Evolutionary conservation across 2,329 filamentous ascomycete genomes (phyloP).

Genomic region (Microcera coccophila): DNA sequence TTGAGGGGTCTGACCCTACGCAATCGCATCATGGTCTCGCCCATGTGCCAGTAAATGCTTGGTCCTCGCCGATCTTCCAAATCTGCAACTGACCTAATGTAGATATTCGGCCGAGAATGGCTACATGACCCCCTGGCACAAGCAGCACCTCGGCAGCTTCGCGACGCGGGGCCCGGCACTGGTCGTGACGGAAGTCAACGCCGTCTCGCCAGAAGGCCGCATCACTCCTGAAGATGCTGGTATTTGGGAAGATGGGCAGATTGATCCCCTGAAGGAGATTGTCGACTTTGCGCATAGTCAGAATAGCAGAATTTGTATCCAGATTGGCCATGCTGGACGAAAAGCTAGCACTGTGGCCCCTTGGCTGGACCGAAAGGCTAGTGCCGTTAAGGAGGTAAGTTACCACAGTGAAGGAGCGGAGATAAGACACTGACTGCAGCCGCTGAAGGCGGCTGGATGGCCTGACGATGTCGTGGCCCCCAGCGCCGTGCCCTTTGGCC

Average conservation of each 20-base stretch:
- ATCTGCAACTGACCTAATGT: not conserved
- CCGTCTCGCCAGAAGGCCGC: constrained; percentile 62
- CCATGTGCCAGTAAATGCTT: constrained; percentile 43
- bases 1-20: constrained; percentile 42
- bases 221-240: constrained; percentile 68
- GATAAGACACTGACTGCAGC: not conserved
- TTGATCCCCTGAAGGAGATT: constrained; percentile 53
- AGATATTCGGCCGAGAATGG: constrained; percentile 38
- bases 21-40: constrained; percentile 45
- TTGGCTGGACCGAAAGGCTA: constrained; percentile 24
- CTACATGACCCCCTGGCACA: constrained; percentile 41
- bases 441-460: constrained; percentile 20
- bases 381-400: constrained; percentile 21
- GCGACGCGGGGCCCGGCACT: constrained; percentile 50
- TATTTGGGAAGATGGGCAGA: constrained; percentile 68
- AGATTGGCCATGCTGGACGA: constrained; percentile 65
- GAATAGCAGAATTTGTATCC: constrained; percentile 61
- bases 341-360: constrained; percentile 42
- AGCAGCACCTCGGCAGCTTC: constrained; percentile 38
- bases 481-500: constrained; percentile 19
- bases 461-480: constrained; percentile 22
- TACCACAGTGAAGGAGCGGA: not conserved
- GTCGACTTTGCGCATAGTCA: constrained; percentile 62
- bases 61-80: not conserved
- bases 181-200: constrained; percentile 63